phyloP scores from a whole-genome alignment of 495 filamentous ascomycete genomes.

The Aspergillus haitiensis region DNA sequence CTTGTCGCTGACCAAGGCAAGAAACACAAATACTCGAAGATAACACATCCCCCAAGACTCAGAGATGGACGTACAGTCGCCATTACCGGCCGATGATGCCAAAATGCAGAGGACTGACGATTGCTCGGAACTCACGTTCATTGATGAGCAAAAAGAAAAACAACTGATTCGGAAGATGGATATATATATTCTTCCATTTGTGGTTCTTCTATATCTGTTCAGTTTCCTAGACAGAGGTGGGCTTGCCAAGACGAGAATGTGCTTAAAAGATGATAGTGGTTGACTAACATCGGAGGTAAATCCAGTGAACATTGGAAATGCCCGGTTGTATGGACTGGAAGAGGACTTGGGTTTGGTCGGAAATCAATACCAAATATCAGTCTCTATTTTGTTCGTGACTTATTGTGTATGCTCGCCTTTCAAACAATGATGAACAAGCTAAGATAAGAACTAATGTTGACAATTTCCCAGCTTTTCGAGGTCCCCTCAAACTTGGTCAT shows the following conservation, averaged over 20 bases:
- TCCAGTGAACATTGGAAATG: slow-evolving; percentile 78
- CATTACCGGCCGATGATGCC: neutral
- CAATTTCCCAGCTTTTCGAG: slow-evolving; percentile 37
- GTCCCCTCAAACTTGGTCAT: slow-evolving; percentile 69
- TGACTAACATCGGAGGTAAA: slow-evolving; percentile 2
- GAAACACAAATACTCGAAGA: neutral
- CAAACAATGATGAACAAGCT: neutral
- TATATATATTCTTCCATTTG: slow-evolving; percentile 58
- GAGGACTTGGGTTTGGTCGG: slow-evolving; percentile 61
- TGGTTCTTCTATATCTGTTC: slow-evolving; percentile 62
- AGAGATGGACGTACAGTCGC: slow-evolving; percentile 24
- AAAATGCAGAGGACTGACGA: slow-evolving; percentile 4
- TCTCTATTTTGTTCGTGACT: slow-evolving; percentile 74
- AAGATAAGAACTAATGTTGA: slow-evolving; percentile 2
- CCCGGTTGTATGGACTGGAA: slow-evolving; percentile 67
- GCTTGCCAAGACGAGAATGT: slow-evolving; percentile 13
- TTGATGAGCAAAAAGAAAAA: slow-evolving; percentile 46
- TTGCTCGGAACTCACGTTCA: slow-evolving; percentile 24
- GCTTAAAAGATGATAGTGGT: neutral
- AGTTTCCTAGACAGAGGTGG: slow-evolving; percentile 64
- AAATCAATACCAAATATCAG: slow-evolving; percentile 67
- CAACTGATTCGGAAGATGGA: slow-evolving; percentile 58
- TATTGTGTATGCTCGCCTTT: slow-evolving; percentile 48
- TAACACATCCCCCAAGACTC: slow-evolving; percentile 2
- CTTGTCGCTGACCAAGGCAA: neutral